Conservation (phyloP, 2,329 filamentous ascomycete genomes). For the Thielaviopsis euricoi region DNA sequence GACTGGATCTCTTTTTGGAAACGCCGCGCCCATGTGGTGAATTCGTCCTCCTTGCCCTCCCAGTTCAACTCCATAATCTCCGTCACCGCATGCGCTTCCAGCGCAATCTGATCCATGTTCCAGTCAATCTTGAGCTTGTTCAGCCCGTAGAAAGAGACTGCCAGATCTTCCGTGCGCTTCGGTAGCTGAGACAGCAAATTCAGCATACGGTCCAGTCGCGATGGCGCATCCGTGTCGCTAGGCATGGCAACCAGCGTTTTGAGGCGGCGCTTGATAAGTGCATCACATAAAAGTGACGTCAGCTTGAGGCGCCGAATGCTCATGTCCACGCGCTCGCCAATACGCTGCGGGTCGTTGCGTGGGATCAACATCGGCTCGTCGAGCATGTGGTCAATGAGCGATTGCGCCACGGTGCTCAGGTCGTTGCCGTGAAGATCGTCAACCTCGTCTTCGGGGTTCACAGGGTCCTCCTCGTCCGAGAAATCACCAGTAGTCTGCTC, state of each 20-base stretch:
- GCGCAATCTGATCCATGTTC: slow-evolving; percentile 41
- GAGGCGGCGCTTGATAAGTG: slow-evolving; percentile 51
- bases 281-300: slow-evolving; percentile 50
- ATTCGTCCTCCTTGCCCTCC: slow-evolving; percentile 54
- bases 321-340: slow-evolving; percentile 48
- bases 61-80: slow-evolving; percentile 42
- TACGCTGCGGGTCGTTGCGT: slow-evolving; percentile 42
- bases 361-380: slow-evolving; percentile 44
- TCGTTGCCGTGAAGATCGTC: slow-evolving; percentile 26
- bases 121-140: slow-evolving; percentile 41
- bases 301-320: slow-evolving; percentile 50
- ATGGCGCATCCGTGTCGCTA: slow-evolving; percentile 19
- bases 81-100: slow-evolving; percentile 38
- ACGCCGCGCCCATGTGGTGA: slow-evolving; percentile 56
- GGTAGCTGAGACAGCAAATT: slow-evolving; percentile 42
- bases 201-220: slow-evolving; percentile 39
- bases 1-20: slow-evolving; percentile 32
- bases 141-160: slow-evolving; percentile 55
- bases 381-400: slow-evolving; percentile 53
- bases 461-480: slow-evolving; percentile 29
- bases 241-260: slow-evolving; percentile 35
- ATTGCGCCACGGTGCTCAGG: slow-evolving; percentile 24
- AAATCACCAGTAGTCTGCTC: slow-evolving; percentile 29
- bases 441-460: slow-evolving; percentile 23
- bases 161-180: slow-evolving; percentile 52